phyloP scores from a whole-genome alignment of 2,329 filamentous ascomycete species.

The Lasiodiplodia hormozganensis region DNA sequence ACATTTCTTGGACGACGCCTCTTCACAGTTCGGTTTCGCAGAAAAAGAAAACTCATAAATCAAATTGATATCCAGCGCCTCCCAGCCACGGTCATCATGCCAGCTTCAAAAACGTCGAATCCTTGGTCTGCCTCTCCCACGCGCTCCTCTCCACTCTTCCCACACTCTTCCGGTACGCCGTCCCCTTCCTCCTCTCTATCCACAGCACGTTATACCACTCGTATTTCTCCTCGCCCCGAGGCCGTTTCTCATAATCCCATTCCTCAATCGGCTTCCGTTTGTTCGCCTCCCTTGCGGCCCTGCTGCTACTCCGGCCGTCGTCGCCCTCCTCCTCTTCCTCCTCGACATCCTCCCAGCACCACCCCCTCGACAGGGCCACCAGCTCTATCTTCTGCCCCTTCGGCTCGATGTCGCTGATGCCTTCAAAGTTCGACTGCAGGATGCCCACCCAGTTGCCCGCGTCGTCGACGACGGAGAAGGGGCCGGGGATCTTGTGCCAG shows the following conservation, averaged over 20 bases:
- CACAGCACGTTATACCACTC: constrained; percentile 29
- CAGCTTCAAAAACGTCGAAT: constrained; percentile 20
- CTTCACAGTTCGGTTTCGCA: too few relatives aligned
- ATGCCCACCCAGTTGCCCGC: constrained; percentile 1
- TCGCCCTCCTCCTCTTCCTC: neutral
- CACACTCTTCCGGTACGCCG: constrained; percentile 22
- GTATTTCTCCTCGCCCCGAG: constrained; percentile 5
- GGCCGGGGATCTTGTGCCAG: constrained; percentile 2
- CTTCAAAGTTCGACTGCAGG: constrained; percentile 20
- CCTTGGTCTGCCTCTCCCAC: constrained; percentile 24
- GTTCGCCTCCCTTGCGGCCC: neutral
- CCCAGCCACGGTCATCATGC: neutral
- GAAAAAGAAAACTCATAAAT: neutral
- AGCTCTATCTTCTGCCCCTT: constrained; percentile 7
- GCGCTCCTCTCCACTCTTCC: constrained; percentile 22
- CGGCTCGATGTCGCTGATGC: constrained; percentile 1
- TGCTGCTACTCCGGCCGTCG: neutral
- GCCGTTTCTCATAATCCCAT: constrained; percentile 20
- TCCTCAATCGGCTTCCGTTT: constrained; percentile 23
- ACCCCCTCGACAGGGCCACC: constrained; percentile 12
- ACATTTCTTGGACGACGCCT: neutral
- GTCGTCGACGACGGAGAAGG: constrained; percentile 18
- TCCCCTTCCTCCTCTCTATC: constrained; percentile 20
- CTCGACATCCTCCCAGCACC: constrained; percentile 14
- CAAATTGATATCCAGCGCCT: neutral